These are phyloP conservation scores for Rhododendron williamsianum DNA, from an alignment of 148 eudicot species.

Conservation along the genomic window DNA sequence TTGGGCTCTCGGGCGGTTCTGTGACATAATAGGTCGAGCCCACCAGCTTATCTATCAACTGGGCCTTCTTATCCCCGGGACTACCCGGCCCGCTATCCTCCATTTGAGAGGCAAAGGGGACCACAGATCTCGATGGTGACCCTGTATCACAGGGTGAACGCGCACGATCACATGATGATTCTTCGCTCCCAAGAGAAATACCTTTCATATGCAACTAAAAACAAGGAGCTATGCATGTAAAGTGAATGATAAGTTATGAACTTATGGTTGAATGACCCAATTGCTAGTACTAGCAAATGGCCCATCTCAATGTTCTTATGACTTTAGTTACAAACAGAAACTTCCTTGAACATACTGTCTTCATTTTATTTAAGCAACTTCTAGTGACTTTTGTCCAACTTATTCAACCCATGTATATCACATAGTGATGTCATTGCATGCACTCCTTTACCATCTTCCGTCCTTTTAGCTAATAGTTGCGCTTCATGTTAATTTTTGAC, in stretches of 20 bases:
- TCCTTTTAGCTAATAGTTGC: background rate
- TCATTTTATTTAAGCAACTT: background rate
- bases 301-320: background rate
- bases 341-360: background rate
- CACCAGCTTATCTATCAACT: no score
- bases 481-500: background rate
- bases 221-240: background rate
- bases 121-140: no score
- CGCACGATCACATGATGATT: no score
- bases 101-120: no score
- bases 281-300: no score
- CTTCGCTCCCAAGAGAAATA: no score
- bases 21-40: no score
- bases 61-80: no score
- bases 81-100: no score
- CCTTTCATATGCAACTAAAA: background rate
- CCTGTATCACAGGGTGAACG: no score
- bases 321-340: background rate
- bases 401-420: background rate
- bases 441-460: background rate
- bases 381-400: background rate
- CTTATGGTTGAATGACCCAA: background rate
- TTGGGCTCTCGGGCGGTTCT: no score
- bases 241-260: background rate
- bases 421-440: background rate